Conservation (phyloP, 192 early-diverging fungal genomes). For the Dispira parvispora region DNA sequence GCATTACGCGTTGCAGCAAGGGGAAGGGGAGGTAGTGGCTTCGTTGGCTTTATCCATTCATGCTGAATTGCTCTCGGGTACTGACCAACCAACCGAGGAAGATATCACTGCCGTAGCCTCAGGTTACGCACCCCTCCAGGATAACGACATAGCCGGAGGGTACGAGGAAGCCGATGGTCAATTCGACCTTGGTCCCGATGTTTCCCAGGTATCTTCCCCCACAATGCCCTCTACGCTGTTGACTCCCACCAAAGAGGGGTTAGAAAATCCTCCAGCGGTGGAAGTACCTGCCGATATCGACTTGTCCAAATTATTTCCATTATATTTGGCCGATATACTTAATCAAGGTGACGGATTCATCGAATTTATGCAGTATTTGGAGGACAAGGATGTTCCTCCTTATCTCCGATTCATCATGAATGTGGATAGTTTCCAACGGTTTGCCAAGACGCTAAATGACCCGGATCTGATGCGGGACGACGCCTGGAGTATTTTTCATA, state of each 20-base stretch:
- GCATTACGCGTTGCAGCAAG: no score
- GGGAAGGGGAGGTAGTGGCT: no score
- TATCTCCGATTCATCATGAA: constrained; percentile 11
- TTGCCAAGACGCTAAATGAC: constrained; percentile 10
- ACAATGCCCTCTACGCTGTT: no score
- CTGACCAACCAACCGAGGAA: not conserved
- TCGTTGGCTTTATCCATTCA: no score
- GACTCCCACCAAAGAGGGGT: no score
- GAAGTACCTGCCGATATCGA: not conserved
- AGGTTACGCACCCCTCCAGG: not conserved
- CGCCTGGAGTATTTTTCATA: constrained; percentile 12
- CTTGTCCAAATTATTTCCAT: not conserved
- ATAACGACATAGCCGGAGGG: not conserved
- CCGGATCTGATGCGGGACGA: constrained; percentile 10
- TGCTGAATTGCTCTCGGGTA: not conserved
- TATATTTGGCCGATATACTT: not conserved
- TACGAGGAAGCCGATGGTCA: not conserved
- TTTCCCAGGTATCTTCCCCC: no score
- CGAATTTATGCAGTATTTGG: constrained; percentile 12
- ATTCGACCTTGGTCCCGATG: not conserved
- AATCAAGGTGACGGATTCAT: not conserved
- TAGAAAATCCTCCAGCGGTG: no score
- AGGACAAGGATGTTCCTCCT: not conserved
- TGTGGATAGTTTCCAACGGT: constrained; percentile 10
- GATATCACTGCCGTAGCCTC: not conserved